phyloP scores from a whole-genome alignment of 2,329 filamentous ascomycete genomes.

The Colletotrichum sp. region DNA sequence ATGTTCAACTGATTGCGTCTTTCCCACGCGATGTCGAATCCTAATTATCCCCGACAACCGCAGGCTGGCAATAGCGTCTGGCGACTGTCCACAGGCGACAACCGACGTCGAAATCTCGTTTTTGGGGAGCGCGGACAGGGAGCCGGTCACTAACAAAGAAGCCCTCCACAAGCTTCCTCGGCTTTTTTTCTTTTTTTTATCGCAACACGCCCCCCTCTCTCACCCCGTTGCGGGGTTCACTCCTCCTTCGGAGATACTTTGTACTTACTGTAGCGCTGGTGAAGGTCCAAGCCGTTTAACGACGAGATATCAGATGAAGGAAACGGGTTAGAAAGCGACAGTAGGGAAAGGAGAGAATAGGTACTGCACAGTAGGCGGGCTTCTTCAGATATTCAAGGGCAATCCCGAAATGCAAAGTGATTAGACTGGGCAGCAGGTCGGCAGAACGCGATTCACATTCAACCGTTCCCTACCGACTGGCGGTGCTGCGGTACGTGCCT shows the following conservation, averaged over 20 bases:
- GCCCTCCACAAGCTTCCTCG: conserved; percentile 7
- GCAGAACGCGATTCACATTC: neutral
- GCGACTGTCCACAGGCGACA: neutral
- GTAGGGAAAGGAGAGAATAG: neutral
- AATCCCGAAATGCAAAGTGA: neutral
- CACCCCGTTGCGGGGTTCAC: neutral
- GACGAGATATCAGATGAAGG: neutral
- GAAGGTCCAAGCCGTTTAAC: neutral
- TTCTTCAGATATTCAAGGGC: neutral
- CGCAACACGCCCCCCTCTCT: neutral
- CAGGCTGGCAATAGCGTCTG: neutral
- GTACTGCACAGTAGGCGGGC: neutral
- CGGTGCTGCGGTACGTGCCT: neutral
- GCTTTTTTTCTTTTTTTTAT: neutral
- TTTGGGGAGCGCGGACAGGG: neutral
- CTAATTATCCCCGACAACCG: neutral
- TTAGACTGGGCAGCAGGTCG: neutral
- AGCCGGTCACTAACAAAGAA: neutral
- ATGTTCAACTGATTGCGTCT: conserved; percentile 9
- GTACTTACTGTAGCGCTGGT: neutral
- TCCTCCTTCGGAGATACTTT: neutral
- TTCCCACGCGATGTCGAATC: neutral
- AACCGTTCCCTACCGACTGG: neutral
- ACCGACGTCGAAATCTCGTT: neutral
- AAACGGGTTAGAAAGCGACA: neutral